Base-by-base conservation (phyloP, 23 red algal genomes). In the Gracilariopsis chorda region DNA sequence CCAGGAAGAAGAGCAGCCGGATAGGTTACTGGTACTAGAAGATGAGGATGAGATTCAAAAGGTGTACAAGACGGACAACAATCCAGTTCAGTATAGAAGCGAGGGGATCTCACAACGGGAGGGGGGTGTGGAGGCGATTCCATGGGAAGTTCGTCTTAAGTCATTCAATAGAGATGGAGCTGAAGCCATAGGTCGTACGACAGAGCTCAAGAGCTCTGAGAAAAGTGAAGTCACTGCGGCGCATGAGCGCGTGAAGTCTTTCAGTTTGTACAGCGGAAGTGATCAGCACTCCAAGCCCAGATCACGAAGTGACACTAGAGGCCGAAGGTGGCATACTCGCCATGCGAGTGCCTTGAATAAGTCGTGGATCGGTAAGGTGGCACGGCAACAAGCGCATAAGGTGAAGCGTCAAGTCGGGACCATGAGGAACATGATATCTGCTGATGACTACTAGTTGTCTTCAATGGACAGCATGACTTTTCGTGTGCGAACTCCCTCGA, bases 341-440 rank as follows among this genome's bases (percentile, higher is more conserved):
- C 42, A 24, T 35, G 67, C 37, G 12, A 17, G 67, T 10, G 67
- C 67, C 30, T 42, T 45, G 17, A 73, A 73, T 23, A 73, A 73
- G 40, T 73, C 67, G 5, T 73, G 67, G 67, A 28, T 73, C 42
- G 42, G 39, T 5, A 73, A 42, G 28, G 47, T 45, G 40, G 67
- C 67, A 8, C 39, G 47, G 42, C 51, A 83, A 36, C 78, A 83
- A 60, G 30, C 44, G 48, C 78, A 83, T 16, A 57, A 46, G 16
- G 78, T 83, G 14, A 83, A 64, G 43, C 59, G 39, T 23, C 53
- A 43, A 37, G 39, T 83, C 44, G 78, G 19, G 13, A n/a, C 42
- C 1, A 47, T 83, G 39, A 59, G 33, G 16, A 83, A 83, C 49
- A 83, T 83, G 12, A 30, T 83, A 42, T 83, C 78, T 34, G 78